phyloP scores from a whole-genome alignment of 106 monocot species.

The Acanthochlamys bracteata region DNA sequence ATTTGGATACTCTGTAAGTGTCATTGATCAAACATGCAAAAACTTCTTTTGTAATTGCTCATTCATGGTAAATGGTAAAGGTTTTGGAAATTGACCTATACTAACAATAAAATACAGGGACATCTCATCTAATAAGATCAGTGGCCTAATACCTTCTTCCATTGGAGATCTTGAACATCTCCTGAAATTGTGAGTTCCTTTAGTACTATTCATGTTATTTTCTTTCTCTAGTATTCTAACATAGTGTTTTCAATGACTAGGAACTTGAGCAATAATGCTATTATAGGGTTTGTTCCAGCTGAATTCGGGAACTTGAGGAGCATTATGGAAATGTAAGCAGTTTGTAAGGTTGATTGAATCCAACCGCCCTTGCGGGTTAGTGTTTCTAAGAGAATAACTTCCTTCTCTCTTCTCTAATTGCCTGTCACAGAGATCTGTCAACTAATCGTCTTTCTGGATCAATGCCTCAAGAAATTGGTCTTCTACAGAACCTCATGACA shows the following conservation, averaged over 20 bases:
- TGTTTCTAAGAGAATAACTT: neutral
- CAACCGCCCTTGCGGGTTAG: neutral
- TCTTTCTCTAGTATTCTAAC: neutral
- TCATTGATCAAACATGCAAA: too few species aligned
- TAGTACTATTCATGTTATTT: neutral
- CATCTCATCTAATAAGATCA: constrained; percentile 67
- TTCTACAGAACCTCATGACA: constrained; percentile 66
- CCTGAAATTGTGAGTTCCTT: constrained; percentile 65
- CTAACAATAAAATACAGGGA: too few species aligned
- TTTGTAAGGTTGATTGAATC: neutral
- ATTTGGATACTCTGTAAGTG: constrained; percentile 90
- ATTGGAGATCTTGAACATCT: constrained; percentile 91
- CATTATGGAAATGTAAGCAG: constrained; percentile 77
- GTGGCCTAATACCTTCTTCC: constrained; percentile 70
- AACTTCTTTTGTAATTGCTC: neutral
- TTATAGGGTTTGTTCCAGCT: constrained; percentile 62
- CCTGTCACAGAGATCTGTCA: constrained; percentile 64
- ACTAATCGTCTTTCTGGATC: constrained; percentile 53
- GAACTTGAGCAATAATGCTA: constrained; percentile 75
- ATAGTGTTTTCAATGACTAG: constrained; percentile 16
- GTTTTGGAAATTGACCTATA: too few species aligned
- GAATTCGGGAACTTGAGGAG: constrained; percentile 94
- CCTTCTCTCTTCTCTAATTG: neutral
- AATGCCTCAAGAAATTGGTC: constrained; percentile 74
- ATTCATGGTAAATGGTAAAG: too few species aligned